Conservation (phyloP, 805 yeast genomes). For the Grigorovia transvaalensis region DNA sequence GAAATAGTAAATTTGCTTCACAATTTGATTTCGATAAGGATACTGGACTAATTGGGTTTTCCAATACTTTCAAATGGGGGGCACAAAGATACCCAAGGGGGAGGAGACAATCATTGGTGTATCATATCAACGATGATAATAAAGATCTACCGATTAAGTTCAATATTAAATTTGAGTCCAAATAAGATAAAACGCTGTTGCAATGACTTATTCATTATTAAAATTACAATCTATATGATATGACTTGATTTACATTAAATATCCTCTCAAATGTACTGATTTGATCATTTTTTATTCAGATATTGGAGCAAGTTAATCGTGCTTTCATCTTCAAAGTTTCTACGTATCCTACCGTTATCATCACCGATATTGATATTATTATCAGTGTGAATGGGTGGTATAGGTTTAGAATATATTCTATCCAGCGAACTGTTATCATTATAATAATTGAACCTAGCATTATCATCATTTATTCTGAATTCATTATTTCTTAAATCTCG, state of each 20-base stretch:
- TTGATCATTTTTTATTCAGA: neutral
- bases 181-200: too few species aligned
- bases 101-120: slow-evolving; percentile 39
- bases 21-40: slow-evolving; percentile 47
- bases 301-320: slow-evolving; percentile 3
- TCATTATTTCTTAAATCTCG: neutral
- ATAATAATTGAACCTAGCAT: neutral
- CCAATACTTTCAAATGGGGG: slow-evolving; percentile 55
- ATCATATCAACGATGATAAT: slow-evolving; percentile 28
- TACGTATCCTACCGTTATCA: neutral
- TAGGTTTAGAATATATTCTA: neutral
- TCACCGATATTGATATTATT: too few species aligned
- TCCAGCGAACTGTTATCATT: neutral
- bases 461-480: neutral
- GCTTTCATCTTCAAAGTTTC: slow-evolving; percentile 1
- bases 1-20: slow-evolving; percentile 29
- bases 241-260: too few species aligned
- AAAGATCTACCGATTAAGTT: slow-evolving; percentile 18
- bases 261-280: neutral
- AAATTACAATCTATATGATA: neutral
- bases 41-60: slow-evolving; percentile 41
- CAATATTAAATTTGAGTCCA: neutral
- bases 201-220: too few species aligned
- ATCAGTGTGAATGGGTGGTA: neutral
- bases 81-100: slow-evolving; percentile 37